Evolutionary conservation across 2,329 filamentous ascomycete genomes (phyloP).

Genomic region (Scopulariopsis brevicaulis): DNA sequence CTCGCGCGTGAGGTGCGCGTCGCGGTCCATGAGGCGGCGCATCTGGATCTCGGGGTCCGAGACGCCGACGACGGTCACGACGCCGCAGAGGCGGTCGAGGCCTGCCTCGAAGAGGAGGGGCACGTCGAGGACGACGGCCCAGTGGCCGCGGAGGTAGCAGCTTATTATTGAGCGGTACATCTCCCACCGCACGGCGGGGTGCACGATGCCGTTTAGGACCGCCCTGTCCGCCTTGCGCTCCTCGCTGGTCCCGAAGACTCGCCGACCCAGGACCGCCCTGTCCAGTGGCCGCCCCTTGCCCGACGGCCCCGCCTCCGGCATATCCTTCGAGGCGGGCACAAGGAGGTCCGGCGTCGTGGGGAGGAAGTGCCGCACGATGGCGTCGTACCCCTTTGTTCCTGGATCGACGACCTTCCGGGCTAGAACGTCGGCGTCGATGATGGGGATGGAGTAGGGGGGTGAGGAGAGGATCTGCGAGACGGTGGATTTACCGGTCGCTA

Average conservation of each 20-base stretch:
- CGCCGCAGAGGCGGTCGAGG: conserved; percentile 76
- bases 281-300: conserved; percentile 69
- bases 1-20: conserved; percentile 67
- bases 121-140: conserved; percentile 88
- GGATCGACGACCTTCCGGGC: conserved; percentile 92
- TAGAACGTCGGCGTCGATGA: conserved; percentile 89
- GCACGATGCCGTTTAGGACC: conserved; percentile 80
- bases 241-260: conserved; percentile 74
- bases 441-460: conserved; percentile 73
- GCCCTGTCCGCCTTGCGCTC: conserved; percentile 60
- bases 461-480: conserved; percentile 74
- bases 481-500: conserved; percentile 96
- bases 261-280: conserved; percentile 68
- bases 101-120: conserved; percentile 84
- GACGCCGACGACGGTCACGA: conserved; percentile 79
- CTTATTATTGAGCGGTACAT: conserved; percentile 67
- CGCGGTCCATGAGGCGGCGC: conserved; percentile 60
- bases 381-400: conserved; percentile 70
- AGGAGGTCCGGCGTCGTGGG: conserved; percentile 80
- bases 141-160: conserved; percentile 63
- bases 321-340: conserved; percentile 40
- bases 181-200: conserved; percentile 75
- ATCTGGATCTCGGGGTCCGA: conserved; percentile 73
- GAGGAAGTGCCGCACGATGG: conserved; percentile 73
- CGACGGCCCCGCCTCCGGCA: conserved; percentile 39